Evolutionary conservation across 208 protist genomes (phyloP).

Genomic region (Pavlovales sp.): DNA sequence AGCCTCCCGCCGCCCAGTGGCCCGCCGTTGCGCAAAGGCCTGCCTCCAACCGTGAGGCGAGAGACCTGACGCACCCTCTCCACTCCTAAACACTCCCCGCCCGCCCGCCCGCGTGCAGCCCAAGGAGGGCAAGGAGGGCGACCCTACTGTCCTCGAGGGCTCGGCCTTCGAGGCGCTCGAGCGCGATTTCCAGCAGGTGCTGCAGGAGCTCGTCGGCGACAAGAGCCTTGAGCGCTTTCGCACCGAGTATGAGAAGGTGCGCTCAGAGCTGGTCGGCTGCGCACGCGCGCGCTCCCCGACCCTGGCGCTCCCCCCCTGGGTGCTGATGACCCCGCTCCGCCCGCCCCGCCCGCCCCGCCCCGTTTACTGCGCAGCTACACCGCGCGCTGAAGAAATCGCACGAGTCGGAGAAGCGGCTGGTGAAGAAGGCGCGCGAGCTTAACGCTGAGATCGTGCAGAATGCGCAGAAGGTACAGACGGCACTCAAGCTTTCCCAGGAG

Average conservation of each 20-base stretch:
- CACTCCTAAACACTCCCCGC: too few species aligned
- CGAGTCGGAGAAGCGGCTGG: constrained; percentile 88
- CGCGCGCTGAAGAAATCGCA: constrained; percentile 87
- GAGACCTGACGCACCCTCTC: too few species aligned
- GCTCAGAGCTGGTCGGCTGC: too few species aligned
- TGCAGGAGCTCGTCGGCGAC: constrained; percentile 80
- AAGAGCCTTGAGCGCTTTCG: constrained; percentile 85
- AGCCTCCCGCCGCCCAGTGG: too few species aligned
- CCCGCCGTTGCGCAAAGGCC: too few species aligned
- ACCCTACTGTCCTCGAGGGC: constrained; percentile 25
- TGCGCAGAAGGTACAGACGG: constrained; percentile 73
- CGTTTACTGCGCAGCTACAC: constrained; percentile 72
- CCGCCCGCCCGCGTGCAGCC: too few species aligned
- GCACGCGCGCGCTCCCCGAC: not conserved
- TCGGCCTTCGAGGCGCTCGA: constrained; percentile 81
- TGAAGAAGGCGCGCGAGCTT: constrained; percentile 84
- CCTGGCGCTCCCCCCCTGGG: not conserved
- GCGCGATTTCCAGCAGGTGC: constrained; percentile 81
- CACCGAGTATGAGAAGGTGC: constrained; percentile 89
- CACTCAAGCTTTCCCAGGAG: constrained; percentile 87
- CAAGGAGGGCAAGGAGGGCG: not conserved
- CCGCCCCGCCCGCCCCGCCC: not conserved
- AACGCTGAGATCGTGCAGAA: constrained; percentile 53
- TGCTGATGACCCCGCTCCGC: not conserved
- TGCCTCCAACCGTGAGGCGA: too few species aligned